phyloP scores from a whole-genome alignment of 1,139 yeast genomes.

The Nadsonia starkeyi-henricii region DNA sequence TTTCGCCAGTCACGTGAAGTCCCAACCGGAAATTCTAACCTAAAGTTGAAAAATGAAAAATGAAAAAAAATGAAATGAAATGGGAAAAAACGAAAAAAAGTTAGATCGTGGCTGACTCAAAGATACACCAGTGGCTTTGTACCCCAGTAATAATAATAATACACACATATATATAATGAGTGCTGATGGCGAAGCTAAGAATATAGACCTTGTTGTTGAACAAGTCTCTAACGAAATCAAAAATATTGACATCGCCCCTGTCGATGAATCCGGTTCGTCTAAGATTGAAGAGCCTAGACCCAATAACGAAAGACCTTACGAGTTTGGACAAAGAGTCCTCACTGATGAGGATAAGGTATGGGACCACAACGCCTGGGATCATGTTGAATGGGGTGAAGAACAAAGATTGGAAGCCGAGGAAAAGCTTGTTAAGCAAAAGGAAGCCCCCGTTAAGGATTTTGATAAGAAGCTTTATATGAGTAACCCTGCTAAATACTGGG shows the following conservation, averaged over 20 bases:
- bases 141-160: neutral
- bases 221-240: neutral
- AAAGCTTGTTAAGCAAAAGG: constrained; percentile 61
- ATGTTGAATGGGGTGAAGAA: constrained; percentile 94
- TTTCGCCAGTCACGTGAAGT: too few species aligned
- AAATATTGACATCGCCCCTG: neutral
- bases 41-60: too few species aligned
- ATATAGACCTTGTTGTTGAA: neutral
- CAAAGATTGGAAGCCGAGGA: constrained; percentile 65
- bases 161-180: neutral
- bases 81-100: too few species aligned
- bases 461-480: constrained; percentile 67
- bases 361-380: constrained; percentile 94
- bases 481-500: constrained; percentile 93
- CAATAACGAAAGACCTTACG: constrained; percentile 76
- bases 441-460: constrained; percentile 71
- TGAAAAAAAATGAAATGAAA: too few species aligned
- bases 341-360: constrained; percentile 64
- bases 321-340: constrained; percentile 76
- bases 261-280: neutral
- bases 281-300: constrained; percentile 4
- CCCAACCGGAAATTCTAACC: too few species aligned
- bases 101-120: neutral
- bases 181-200: neutral
- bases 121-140: neutral